Percentiles rank a stretch among this genome's conserved stretches.
phyloP scores from a whole-genome alignment of 768 basidiomycete species.

The Kwoniella bestiolae region DNA sequence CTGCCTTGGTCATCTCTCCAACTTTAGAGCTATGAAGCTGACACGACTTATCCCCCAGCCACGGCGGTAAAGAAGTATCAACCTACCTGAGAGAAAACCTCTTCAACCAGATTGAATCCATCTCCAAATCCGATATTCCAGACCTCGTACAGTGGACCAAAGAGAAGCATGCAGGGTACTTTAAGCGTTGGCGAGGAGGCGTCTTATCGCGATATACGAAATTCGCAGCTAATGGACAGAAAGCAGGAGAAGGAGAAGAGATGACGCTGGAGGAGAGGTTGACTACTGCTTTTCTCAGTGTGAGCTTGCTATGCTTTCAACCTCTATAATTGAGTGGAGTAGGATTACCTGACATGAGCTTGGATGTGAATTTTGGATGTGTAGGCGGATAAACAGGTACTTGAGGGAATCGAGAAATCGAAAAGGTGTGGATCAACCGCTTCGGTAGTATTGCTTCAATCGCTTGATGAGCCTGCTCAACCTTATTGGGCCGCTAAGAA shows the following conservation, averaged over 20 bases:
- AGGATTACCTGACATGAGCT: background rate
- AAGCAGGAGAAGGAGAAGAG: constrained; percentile 18
- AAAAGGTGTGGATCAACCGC: constrained; percentile 86
- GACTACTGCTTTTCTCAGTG: constrained; percentile 85
- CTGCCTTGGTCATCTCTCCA: no score
- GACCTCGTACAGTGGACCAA: constrained; percentile 58
- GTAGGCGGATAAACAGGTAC: constrained; percentile 76
- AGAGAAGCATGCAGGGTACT: constrained; percentile 67
- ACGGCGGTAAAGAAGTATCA: constrained; percentile 88
- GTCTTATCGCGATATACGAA: constrained; percentile 60
- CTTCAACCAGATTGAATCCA: constrained; percentile 81
- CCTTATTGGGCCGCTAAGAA: constrained; percentile 82
- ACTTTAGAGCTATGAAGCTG: background rate
- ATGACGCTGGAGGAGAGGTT: constrained; percentile 83
- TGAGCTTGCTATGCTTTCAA: constrained; percentile 57
- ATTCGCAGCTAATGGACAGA: constrained; percentile 33
- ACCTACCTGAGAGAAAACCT: constrained; percentile 82
- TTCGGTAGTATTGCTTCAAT: constrained; percentile 87
- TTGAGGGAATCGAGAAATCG: constrained; percentile 67
- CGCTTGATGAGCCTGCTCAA: constrained; percentile 72
- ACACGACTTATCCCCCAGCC: constrained; percentile 62
- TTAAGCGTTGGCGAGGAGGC: constrained; percentile 84
- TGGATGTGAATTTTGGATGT: background rate
- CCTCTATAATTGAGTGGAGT: no score
- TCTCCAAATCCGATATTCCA: constrained; percentile 64